Percentiles rank a stretch among this genome's conserved stretches.
Evolutionary conservation across 2,329 filamentous ascomycete genomes (phyloP).

Genomic region (Celoporthe dispersa): DNA sequence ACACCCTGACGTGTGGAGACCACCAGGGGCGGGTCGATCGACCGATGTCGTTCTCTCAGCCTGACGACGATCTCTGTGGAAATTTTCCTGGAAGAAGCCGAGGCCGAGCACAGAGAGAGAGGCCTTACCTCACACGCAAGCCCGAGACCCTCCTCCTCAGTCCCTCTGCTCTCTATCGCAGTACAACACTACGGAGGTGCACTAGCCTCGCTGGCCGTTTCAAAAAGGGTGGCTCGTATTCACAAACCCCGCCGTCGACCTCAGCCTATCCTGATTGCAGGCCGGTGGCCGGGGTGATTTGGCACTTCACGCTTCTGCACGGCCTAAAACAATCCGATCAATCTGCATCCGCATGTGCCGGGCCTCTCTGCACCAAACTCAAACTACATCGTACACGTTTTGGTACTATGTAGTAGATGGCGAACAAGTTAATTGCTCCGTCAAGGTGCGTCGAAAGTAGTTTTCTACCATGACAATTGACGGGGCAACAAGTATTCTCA

Average conservation of each 20-base stretch:
- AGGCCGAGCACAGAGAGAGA: neutral
- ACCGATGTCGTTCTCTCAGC: neutral
- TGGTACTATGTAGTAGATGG: neutral
- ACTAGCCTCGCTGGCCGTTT: slow-evolving; percentile 5
- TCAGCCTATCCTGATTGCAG: slow-evolving; percentile 15
- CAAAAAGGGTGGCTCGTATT: slow-evolving; percentile 26
- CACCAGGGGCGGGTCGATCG: neutral
- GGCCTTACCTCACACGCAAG: neutral
- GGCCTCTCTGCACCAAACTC: neutral
- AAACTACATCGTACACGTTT: neutral
- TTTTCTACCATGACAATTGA: neutral
- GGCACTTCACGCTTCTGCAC: slow-evolving; percentile 25
- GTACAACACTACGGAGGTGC: neutral
- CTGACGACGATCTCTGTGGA: neutral
- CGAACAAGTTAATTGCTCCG: neutral
- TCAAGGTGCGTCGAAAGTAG: neutral
- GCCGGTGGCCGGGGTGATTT: neutral
- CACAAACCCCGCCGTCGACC: slow-evolving; percentile 3
- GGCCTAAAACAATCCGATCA: slow-evolving; percentile 24
- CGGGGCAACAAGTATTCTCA: neutral
- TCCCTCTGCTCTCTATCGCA: neutral
- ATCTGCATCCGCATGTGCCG: slow-evolving; percentile 5
- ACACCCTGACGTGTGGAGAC: neutral
- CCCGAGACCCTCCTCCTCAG: neutral
- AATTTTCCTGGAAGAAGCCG: neutral